These are phyloP conservation scores for Cyclotella sp. DNA, from an alignment of 108 stramenopile species.

Conservation along the genomic window DNA sequence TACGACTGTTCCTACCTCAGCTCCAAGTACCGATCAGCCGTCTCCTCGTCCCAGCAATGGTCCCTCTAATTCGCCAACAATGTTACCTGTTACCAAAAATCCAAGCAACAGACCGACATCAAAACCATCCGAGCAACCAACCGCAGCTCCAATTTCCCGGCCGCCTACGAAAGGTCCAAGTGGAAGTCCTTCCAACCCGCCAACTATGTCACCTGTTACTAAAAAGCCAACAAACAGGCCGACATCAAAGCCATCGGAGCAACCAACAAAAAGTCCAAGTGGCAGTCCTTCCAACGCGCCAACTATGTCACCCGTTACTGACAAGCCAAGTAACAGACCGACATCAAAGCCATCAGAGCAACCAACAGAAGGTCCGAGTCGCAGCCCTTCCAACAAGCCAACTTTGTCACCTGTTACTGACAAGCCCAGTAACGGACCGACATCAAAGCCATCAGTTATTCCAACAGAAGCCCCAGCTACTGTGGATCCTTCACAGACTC, in stretches of 20 bases:
- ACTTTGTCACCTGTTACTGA: neutral
- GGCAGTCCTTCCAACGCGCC: neutral
- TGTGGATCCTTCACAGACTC: neutral
- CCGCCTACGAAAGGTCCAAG: neutral
- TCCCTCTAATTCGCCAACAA: neutral
- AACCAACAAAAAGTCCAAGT: neutral
- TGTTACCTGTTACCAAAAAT: neutral
- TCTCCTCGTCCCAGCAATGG: neutral
- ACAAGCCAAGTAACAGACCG: neutral
- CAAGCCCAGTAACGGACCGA: neutral
- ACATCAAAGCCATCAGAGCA: neutral
- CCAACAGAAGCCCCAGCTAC: neutral
- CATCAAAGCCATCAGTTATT: neutral
- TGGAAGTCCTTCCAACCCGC: neutral
- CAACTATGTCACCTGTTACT: neutral
- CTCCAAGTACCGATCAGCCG: neutral
- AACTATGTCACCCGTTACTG: neutral
- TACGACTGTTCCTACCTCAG: neutral
- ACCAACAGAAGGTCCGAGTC: neutral
- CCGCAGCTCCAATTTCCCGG: neutral
- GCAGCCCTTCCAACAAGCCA: neutral
- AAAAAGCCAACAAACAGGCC: neutral
- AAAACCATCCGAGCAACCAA: slow-evolving; percentile 5
- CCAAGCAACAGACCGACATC: neutral
- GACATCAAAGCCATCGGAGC: neutral